These are phyloP conservation scores for Xylaria sp. DNA, from an alignment of 2,329 filamentous ascomycete species.

Conservation along the genomic window DNA sequence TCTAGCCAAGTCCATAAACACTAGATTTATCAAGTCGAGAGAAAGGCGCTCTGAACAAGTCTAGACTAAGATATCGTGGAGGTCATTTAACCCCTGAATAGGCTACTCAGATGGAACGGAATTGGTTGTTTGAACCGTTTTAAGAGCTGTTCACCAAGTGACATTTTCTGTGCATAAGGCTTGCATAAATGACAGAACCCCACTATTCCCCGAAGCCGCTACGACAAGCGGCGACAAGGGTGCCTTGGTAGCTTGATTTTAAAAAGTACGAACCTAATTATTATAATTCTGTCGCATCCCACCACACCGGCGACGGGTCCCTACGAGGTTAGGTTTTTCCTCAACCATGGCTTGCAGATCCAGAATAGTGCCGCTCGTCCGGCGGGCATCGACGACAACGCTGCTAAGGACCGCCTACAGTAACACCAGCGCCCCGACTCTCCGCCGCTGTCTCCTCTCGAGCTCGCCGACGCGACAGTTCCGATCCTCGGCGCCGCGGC, in stretches of 20 bases:
- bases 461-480: slow-evolving; percentile 46
- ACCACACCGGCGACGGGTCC: slow-evolving; percentile 1
- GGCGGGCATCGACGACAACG: slow-evolving; percentile 42
- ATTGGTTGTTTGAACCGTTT: too few species aligned
- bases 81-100: too few species aligned
- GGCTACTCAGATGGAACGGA: too few species aligned
- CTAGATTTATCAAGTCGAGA: too few species aligned
- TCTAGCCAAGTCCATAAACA: too few species aligned
- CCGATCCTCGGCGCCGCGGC: slow-evolving; percentile 43
- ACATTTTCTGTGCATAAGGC: too few species aligned
- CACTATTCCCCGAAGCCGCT: slow-evolving; percentile 29
- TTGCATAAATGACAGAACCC: too few species aligned
- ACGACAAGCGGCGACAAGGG: slow-evolving; percentile 2
- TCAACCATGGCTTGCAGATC: slow-evolving; percentile 47
- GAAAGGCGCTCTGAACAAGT: too few species aligned
- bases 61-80: too few species aligned
- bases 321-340: slow-evolving; percentile 11
- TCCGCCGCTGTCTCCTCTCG: slow-evolving; percentile 45
- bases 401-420: slow-evolving; percentile 30
- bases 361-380: slow-evolving; percentile 46
- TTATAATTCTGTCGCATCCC: slow-evolving; percentile 13
- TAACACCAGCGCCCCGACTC: background rate
- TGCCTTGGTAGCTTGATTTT: slow-evolving; percentile 10
- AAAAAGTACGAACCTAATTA: background rate
- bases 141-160: too few species aligned